Conservation (phyloP, 2,329 filamentous ascomycete species). For the Xenoacremonium recifei region DNA sequence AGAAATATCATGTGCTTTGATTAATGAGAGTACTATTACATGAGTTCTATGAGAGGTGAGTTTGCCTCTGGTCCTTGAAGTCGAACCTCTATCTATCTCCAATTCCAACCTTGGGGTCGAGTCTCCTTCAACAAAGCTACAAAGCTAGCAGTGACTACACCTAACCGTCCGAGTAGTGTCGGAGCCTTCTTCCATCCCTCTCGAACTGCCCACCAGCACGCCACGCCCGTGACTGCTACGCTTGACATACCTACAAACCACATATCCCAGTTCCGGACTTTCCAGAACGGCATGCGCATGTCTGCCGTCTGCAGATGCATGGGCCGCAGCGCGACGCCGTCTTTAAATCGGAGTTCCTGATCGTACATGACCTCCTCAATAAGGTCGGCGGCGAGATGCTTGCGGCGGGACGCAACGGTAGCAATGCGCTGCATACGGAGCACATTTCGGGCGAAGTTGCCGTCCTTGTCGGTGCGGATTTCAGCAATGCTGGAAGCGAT, state of each 20-base stretch:
- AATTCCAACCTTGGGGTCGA: neutral
- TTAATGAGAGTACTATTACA: no score
- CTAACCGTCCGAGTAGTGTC: conserved; percentile 2
- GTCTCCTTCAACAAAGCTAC: conserved; percentile 2
- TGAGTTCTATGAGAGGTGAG: no score
- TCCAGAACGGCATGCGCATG: conserved; percentile 38
- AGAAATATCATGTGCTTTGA: no score
- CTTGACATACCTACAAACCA: conserved; percentile 18
- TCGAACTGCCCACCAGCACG: conserved; percentile 18
- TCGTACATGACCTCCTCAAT: conserved; percentile 43
- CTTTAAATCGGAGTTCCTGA: conserved; percentile 22
- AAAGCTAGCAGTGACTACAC: conserved; percentile 1
- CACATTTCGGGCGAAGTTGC: conserved; percentile 30
- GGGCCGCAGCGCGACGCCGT: conserved; percentile 22
- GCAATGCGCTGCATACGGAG: conserved; percentile 38
- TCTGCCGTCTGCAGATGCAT: conserved; percentile 46
- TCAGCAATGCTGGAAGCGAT: conserved; percentile 26
- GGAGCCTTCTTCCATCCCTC: conserved; percentile 15
- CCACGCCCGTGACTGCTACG: conserved; percentile 6
- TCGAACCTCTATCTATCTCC: neutral
- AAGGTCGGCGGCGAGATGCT: conserved; percentile 37
- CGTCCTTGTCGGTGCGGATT: conserved; percentile 29
- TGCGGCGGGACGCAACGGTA: conserved; percentile 32
- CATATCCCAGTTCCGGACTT: conserved; percentile 40
- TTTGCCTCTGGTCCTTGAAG: conserved; percentile 5